A percentile compares a stretch with the other conserved stretches of the same genome.
These are phyloP conservation scores for Aspergillus hiratsukae DNA, from an alignment of 2,329 filamentous ascomycete species.

Conservation along the genomic window DNA sequence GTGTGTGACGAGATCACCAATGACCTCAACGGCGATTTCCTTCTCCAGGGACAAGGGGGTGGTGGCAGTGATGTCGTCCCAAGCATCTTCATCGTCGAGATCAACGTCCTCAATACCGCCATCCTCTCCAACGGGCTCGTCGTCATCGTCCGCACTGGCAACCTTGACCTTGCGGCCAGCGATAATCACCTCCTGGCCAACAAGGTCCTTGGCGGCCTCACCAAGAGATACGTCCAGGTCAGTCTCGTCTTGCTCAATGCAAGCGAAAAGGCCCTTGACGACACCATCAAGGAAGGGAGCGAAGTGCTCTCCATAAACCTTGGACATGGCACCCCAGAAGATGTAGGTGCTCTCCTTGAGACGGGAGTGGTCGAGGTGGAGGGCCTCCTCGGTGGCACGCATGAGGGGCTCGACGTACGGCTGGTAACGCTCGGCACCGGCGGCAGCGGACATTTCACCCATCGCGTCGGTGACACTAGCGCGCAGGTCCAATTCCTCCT, in stretches of 20 bases:
- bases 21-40: constrained; percentile 91
- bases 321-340: constrained; percentile 89
- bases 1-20: constrained; percentile 87
- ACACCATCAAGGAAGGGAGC: constrained; percentile 44
- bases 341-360: constrained; percentile 97
- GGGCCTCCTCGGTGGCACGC: constrained; percentile 84
- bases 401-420: constrained; percentile 88
- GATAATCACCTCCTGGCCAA: constrained; percentile 71
- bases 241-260: constrained; percentile 82
- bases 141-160: constrained; percentile 58
- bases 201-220: constrained; percentile 67
- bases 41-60: constrained; percentile 92
- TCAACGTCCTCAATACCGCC: constrained; percentile 60
- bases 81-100: constrained; percentile 75
- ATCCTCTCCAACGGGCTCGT: constrained; percentile 47
- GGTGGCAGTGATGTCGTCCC: constrained; percentile 77
- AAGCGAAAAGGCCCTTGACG: constrained; percentile 63
- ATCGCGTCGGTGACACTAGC: constrained; percentile 89
- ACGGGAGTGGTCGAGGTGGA: constrained; percentile 81
- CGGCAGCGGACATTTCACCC: constrained; percentile 85
- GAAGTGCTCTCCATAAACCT: constrained; percentile 75
- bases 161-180: constrained; percentile 84
- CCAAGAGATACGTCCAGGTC: constrained; percentile 73
- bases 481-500: constrained; percentile 84
- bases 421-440: constrained; percentile 81